These are phyloP conservation scores for Rutidosis leptorrhynchoides DNA, from an alignment of 129 eudicot species.

Conservation along the genomic window DNA sequence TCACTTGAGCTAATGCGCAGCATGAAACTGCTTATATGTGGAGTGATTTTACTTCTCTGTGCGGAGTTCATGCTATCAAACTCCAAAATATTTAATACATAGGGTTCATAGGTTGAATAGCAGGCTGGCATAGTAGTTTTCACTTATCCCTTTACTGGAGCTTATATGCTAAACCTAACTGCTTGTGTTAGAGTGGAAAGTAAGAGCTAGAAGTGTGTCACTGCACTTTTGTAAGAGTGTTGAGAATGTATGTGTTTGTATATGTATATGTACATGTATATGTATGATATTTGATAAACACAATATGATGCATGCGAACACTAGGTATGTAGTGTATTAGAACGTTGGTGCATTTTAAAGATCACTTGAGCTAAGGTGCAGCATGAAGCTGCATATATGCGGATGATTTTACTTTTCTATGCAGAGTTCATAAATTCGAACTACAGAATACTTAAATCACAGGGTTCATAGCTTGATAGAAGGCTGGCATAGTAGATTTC, in stretches of 20 bases:
- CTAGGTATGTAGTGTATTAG: slow-evolving; percentile 14
- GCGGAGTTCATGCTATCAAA: too few relatives aligned
- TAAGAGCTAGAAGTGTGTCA: too few relatives aligned
- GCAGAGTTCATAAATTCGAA: neutral
- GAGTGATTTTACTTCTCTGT: too few relatives aligned
- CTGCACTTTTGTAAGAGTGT: neutral
- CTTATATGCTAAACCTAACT: slow-evolving; percentile 24
- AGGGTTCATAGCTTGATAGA: slow-evolving; percentile 1
- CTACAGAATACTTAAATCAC: neutral
- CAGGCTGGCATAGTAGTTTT: too few relatives aligned
- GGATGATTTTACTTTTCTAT: neutral
- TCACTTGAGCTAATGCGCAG: neutral
- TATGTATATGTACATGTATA: too few relatives aligned
- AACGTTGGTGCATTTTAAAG: neutral
- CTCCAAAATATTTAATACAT: too few relatives aligned
- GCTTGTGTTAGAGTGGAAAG: too few relatives aligned
- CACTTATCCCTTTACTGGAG: too few relatives aligned
- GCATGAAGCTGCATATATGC: slow-evolving; percentile 4
- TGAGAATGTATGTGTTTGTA: neutral
- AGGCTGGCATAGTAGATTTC: neutral
- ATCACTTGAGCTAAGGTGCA: neutral
- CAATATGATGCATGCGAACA: neutral
- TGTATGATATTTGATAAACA: neutral
- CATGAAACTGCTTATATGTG: too few relatives aligned
- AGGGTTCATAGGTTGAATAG: too few relatives aligned